A percentile compares a stretch with the other conserved stretches of the same genome.
These are phyloP conservation scores for Boletus huronensis DNA, from an alignment of 768 basidiomycete species.

Conservation along the genomic window DNA sequence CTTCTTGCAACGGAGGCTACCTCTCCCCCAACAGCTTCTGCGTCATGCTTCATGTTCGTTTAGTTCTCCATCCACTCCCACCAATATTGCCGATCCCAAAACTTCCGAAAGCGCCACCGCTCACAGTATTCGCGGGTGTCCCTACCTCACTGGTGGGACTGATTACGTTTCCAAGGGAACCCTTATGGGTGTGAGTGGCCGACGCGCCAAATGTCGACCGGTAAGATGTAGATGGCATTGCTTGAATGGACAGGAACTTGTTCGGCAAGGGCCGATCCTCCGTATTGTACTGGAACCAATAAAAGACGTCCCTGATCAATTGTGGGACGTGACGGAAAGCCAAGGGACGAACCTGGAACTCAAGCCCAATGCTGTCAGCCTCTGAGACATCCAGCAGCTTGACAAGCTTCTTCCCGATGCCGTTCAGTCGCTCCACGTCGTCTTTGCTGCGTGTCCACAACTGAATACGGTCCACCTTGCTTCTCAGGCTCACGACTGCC, in stretches of 20 bases:
- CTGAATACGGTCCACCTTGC: slow-evolving; percentile 87
- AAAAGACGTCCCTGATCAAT: neutral
- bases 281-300: slow-evolving; percentile 64
- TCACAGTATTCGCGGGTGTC: slow-evolving; percentile 23
- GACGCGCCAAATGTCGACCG: slow-evolving; percentile 57
- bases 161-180: slow-evolving; percentile 14
- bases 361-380: slow-evolving; percentile 78
- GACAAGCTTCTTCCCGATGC: slow-evolving; percentile 78
- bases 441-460: slow-evolving; percentile 87
- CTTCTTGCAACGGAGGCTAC: neutral
- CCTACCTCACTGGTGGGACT: slow-evolving; percentile 25
- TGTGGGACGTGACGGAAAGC: neutral
- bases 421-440: slow-evolving; percentile 80
- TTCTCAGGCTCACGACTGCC: slow-evolving; percentile 82
- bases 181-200: slow-evolving; percentile 20
- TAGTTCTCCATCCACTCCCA: neutral
- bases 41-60: neutral
- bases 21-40: neutral
- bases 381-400: slow-evolving; percentile 83
- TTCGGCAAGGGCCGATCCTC: slow-evolving; percentile 79
- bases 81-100: slow-evolving; percentile 44
- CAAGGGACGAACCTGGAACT: slow-evolving; percentile 70
- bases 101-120: slow-evolving; percentile 44
- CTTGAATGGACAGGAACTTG: slow-evolving; percentile 79
- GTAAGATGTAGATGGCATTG: slow-evolving; percentile 63